These are phyloP conservation scores for Sistotremastrum niveocremeum DNA, from an alignment of 768 basidiomycete genomes.

Conservation along the genomic window DNA sequence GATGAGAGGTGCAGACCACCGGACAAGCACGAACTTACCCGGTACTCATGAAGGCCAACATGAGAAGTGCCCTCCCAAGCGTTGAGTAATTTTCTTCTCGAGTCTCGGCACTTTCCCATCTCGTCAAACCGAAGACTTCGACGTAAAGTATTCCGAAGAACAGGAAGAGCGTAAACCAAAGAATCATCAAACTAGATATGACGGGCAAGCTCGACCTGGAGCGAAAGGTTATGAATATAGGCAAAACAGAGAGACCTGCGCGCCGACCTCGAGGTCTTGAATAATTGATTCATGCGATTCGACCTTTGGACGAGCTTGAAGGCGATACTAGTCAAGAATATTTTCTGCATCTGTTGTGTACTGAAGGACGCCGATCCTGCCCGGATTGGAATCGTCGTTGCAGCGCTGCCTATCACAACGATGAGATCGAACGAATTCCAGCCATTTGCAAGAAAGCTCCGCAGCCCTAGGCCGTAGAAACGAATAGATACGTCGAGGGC, in stretches of 20 bases:
- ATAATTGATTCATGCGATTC: constrained; percentile 82
- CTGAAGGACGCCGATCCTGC: constrained; percentile 31
- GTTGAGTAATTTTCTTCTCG: constrained; percentile 66
- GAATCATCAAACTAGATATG: constrained; percentile 67
- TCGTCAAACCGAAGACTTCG: constrained; percentile 86
- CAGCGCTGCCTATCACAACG: constrained; percentile 67
- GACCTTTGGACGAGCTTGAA: constrained; percentile 90
- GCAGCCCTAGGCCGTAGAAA: constrained; percentile 74
- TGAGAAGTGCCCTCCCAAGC: constrained; percentile 67
- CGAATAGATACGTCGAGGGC: constrained; percentile 65
- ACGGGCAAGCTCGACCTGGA: constrained; percentile 68
- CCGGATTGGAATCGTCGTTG: constrained; percentile 65
- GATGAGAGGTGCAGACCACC: constrained; percentile 1
- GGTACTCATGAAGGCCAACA: constrained; percentile 86
- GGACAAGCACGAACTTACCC: constrained; percentile 42
- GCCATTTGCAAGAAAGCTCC: constrained; percentile 74
- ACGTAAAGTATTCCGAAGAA: constrained; percentile 83
- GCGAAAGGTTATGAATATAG: neutral
- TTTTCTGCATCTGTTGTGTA: constrained; percentile 62
- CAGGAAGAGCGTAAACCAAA: constrained; percentile 85
- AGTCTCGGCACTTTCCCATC: constrained; percentile 61
- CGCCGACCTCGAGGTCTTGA: constrained; percentile 88
- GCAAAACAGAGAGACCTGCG: neutral
- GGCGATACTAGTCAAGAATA: constrained; percentile 86
- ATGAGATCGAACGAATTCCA: constrained; percentile 91